Evolutionary conservation across 768 basidiomycete species (phyloP).

Genomic region (Boletus pseudo-olivaceus): DNA sequence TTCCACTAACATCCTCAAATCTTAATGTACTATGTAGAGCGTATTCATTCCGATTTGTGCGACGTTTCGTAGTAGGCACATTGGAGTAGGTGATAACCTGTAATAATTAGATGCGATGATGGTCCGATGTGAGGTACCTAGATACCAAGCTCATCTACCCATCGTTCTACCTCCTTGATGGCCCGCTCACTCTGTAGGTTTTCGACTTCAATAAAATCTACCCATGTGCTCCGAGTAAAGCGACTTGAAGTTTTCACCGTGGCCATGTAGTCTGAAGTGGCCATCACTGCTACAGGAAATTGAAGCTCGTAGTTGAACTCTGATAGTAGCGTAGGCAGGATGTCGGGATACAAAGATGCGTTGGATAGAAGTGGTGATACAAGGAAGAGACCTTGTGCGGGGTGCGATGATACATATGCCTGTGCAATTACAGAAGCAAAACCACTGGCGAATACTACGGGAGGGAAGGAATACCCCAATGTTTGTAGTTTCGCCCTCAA

Average conservation of each 20-base stretch:
- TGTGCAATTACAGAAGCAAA: constrained; percentile 56
- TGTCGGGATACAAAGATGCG: constrained; percentile 24
- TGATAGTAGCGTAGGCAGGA: constrained; percentile 36
- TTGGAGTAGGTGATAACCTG: not conserved
- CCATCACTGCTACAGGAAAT: constrained; percentile 58
- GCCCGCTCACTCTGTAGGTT: constrained; percentile 37
- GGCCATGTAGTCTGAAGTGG: constrained; percentile 32
- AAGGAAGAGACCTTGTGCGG: constrained; percentile 59
- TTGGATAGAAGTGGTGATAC: constrained; percentile 52
- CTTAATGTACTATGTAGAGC: not conserved
- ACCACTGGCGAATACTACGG: constrained; percentile 51
- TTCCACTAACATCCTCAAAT: too few species aligned
- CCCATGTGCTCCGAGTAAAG: constrained; percentile 38
- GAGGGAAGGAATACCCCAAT: constrained; percentile 50
- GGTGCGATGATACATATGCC: constrained; percentile 65
- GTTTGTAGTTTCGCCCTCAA: constrained; percentile 41
- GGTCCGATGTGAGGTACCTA: constrained; percentile 21
- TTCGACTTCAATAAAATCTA: constrained; percentile 37
- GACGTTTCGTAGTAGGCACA: not conserved
- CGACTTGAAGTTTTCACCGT: constrained; percentile 37
- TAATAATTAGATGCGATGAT: not conserved
- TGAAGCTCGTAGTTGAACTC: constrained; percentile 61
- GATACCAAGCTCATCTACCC: constrained; percentile 56
- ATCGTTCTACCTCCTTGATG: constrained; percentile 42
- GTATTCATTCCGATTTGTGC: not conserved